phyloP scores from a whole-genome alignment of 441 rosid species.

The Jatropha podagrica region DNA sequence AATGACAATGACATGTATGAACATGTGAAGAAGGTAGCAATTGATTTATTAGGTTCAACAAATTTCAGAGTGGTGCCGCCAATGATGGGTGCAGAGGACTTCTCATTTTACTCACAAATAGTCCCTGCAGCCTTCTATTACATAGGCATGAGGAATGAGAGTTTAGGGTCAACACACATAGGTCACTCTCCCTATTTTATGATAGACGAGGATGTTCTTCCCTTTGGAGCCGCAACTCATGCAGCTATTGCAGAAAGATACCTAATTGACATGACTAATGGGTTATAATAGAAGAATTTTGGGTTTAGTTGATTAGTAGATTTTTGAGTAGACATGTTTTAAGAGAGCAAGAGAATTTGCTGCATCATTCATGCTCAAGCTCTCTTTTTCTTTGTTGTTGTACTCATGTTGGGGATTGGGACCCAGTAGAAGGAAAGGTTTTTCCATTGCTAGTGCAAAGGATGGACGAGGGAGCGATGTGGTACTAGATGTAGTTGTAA shows the following conservation, averaged over 20 bases:
- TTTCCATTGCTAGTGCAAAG: neutral
- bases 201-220: constrained; percentile 86
- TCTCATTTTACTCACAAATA: constrained; percentile 69
- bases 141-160: constrained; percentile 75
- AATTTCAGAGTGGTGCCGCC: constrained; percentile 64
- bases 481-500: neutral
- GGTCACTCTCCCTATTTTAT: constrained; percentile 83
- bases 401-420: neutral
- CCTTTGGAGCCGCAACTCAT: constrained; percentile 79
- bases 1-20: constrained; percentile 62
- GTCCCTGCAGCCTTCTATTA: constrained; percentile 80
- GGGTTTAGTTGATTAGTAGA: neutral
- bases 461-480: neutral
- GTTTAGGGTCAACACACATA: constrained; percentile 60
- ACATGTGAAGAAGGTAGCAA: constrained; percentile 68
- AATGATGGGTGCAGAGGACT: constrained; percentile 96
- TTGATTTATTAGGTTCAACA: constrained; percentile 51
- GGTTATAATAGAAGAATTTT: neutral
- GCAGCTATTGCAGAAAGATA: constrained; percentile 82
- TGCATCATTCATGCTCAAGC: constrained; percentile 4
- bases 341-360: constrained; percentile 12
- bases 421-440: neutral
- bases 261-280: constrained; percentile 45
- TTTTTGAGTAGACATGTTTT: neutral
- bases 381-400: neutral